Percentiles rank a stretch among this genome's conserved stretches.
These are phyloP conservation scores for Sarocladium oryzae DNA, from an alignment of 2,329 filamentous ascomycete genomes.

Conservation along the genomic window DNA sequence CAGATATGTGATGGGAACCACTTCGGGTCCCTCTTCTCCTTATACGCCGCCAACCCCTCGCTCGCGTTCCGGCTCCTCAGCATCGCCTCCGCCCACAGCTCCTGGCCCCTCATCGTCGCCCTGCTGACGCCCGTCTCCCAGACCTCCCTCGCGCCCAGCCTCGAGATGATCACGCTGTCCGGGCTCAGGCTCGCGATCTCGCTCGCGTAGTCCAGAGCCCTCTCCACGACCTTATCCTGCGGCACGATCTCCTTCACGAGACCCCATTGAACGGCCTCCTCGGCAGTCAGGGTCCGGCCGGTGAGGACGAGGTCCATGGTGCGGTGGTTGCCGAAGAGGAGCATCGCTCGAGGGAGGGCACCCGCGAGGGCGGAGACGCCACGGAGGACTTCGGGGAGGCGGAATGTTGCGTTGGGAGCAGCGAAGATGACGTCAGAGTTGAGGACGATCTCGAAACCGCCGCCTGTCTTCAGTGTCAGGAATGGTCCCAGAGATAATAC, in stretches of 20 bases:
- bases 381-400: conserved; percentile 50
- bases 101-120: conserved; percentile 27
- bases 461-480: conserved; percentile 16
- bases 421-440: conserved; percentile 54
- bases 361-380: conserved; percentile 53
- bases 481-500: no score
- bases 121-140: conserved; percentile 28
- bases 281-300: conserved; percentile 17
- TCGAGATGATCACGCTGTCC: conserved; percentile 26
- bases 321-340: conserved; percentile 26
- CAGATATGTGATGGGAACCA: conserved; percentile 22
- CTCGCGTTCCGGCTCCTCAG: conserved; percentile 22
- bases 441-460: conserved; percentile 25
- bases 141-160: conserved; percentile 24
- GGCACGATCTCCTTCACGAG: conserved; percentile 23
- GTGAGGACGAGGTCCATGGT: conserved; percentile 27
- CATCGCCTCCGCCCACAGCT: conserved; percentile 24
- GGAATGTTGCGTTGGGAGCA: conserved; percentile 42
- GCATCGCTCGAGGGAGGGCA: conserved; percentile 42
- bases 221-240: conserved; percentile 21
- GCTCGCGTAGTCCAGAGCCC: conserved; percentile 22
- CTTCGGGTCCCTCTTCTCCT: conserved; percentile 23
- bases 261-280: conserved; percentile 26
- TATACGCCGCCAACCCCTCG: conserved; percentile 22
- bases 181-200: conserved; percentile 25